Conservation (phyloP, 495 filamentous ascomycete species). For the Penicillium fimorum region DNA sequence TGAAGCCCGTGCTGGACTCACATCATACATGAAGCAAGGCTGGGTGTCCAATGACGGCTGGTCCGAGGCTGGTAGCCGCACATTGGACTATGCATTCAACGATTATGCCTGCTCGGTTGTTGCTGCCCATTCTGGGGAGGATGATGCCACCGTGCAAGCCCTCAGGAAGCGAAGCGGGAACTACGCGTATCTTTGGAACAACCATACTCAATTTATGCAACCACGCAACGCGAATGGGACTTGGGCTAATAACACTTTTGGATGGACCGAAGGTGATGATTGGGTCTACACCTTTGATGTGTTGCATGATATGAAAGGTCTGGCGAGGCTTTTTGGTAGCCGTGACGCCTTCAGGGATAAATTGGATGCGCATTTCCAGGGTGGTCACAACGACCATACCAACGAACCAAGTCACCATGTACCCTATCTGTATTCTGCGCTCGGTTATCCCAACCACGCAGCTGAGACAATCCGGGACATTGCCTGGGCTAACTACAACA, state of each 20-base stretch:
- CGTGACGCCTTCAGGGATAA: constrained; percentile 20
- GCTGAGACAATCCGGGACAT: constrained; percentile 23
- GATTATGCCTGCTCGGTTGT: constrained; percentile 29
- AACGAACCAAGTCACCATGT: constrained; percentile 33
- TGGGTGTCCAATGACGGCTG: constrained; percentile 32
- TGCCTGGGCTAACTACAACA: constrained; percentile 29
- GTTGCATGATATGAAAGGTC: constrained; percentile 26
- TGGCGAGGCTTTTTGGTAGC: constrained; percentile 24
- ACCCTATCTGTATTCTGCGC: constrained; percentile 26
- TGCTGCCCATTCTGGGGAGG: constrained; percentile 16
- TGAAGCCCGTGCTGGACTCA: constrained; percentile 27
- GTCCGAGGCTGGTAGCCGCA: constrained; percentile 29
- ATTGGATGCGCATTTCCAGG: constrained; percentile 26
- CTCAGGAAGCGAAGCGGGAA: constrained; percentile 21
- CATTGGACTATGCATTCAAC: constrained; percentile 30
- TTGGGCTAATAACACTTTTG: constrained; percentile 27
- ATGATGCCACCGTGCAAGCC: constrained; percentile 3
- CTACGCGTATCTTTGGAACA: constrained; percentile 28
- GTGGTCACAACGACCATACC: constrained; percentile 30
- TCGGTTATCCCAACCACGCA: constrained; percentile 22
- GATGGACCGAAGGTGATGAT: constrained; percentile 31
- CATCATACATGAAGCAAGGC: constrained; percentile 27
- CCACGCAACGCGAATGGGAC: constrained; percentile 28
- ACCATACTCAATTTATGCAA: constrained; percentile 31
- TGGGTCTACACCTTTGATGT: constrained; percentile 35